Base-by-base conservation (phyloP, 2,329 filamentous ascomycete species). In the Beauveria caledonica region DNA sequence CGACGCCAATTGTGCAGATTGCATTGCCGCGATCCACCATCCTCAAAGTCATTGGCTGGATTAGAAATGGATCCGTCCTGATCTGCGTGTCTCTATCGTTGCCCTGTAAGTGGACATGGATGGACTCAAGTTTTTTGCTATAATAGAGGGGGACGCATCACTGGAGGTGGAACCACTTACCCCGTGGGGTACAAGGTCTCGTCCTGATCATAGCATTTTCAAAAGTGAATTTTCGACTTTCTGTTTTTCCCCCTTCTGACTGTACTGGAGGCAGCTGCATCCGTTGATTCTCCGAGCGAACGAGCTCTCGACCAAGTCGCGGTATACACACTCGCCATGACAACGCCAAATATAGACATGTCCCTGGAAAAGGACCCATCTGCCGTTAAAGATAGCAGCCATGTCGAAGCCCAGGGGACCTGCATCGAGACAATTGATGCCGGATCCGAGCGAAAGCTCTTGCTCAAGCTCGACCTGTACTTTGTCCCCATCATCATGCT, bases 401-500 rank as follows among this genome's bases (percentile, higher is more conserved):
- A 62, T 21, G 40, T 36, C n/a, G 49, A 55, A 17, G 27, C 29
- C 11, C 60, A 44, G 42, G 52, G 53, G 9, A 48, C 46, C 27
- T 29, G 62, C 13, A 61, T 66, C 36, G 66, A 67, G 29, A 60
- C 64, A 19, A 63, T 71, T 21, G 70, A 73, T 62, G 65, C 69
- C 3, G 59, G 52, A 7, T 66, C 65, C 11, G 71, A 73, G 63
- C 60, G 62, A 11, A 69, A 66, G 39, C 67, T 72, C 5, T 64
- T 73, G 15, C 58, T 64, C 44, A 73, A 73, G 59, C 68, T 73
- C 5, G 72, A 73, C 54, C 40, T 65, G 17, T 67, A 67, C 53
- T 68, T 73, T 21, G 67, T 71, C 3, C 72, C 72, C 55, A 76
- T 83, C 59, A 79, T 84, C 61, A 82, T 81, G 76, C 68, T 82